These are phyloP conservation scores for Amanita jacksonii DNA, from an alignment of 768 basidiomycete genomes.

Conservation along the genomic window DNA sequence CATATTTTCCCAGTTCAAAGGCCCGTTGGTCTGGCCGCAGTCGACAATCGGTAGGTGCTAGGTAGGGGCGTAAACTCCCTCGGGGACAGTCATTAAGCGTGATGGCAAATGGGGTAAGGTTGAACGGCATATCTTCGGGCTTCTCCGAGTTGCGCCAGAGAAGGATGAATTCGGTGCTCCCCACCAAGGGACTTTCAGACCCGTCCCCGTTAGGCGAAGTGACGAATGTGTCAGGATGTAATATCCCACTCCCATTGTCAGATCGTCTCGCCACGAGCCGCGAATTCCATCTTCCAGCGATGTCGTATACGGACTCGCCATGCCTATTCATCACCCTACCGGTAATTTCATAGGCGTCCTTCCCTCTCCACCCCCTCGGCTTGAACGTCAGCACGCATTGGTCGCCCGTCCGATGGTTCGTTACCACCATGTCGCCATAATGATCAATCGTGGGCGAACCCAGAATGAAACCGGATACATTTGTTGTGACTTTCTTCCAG, in stretches of 20 bases:
- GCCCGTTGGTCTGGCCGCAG: conserved; percentile 90
- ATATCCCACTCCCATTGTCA: conserved; percentile 42
- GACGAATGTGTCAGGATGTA: conserved; percentile 63
- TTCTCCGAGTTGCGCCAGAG: conserved; percentile 93
- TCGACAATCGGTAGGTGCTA: conserved; percentile 89
- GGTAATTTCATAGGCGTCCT: conserved; percentile 87
- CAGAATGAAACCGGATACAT: conserved; percentile 87
- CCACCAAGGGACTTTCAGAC: conserved; percentile 23
- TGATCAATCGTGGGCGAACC: conserved; percentile 85
- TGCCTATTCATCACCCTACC: conserved; percentile 65
- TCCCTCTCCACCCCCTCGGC: conserved; percentile 90
- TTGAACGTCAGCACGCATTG: conserved; percentile 89
- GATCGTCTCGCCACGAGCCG: conserved; percentile 81
- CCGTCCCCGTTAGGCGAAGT: conserved; percentile 27
- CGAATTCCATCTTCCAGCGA: conserved; percentile 92
- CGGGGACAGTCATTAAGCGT: conserved; percentile 83
- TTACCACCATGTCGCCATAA: conserved; percentile 91
- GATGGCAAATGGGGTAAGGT: conserved; percentile 90
- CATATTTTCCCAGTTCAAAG: conserved; percentile 85
- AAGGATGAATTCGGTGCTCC: conserved; percentile 56
- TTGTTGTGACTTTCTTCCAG: conserved; percentile 93
- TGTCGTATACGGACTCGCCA: conserved; percentile 70
- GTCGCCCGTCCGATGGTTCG: conserved; percentile 87
- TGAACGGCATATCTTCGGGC: conserved; percentile 71
- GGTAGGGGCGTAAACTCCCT: conserved; percentile 54